Percentiles rank a stretch among this genome's conserved stretches.
phyloP scores from a whole-genome alignment of 2,329 filamentous ascomycete genomes.

The Trichophyton simii region DNA sequence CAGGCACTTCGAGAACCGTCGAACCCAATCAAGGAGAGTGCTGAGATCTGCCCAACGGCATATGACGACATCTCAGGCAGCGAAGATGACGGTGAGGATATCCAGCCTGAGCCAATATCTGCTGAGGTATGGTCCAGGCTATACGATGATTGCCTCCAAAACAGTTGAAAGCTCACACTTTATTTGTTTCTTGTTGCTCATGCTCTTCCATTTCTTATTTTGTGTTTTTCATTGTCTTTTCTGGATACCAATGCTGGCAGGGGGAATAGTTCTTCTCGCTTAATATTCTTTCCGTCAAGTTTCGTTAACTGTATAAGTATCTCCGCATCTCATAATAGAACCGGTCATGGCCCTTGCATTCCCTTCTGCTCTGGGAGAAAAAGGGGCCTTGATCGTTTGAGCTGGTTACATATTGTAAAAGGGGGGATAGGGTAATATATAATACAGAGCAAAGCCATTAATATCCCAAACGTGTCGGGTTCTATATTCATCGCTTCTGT shows the following conservation, averaged over 20 bases:
- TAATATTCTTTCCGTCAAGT: neutral
- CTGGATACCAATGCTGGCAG: neutral
- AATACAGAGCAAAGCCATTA: neutral
- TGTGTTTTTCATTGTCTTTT: neutral
- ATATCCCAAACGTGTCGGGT: conserved; percentile 11
- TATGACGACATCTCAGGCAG: neutral
- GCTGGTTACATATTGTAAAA: neutral
- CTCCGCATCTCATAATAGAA: neutral
- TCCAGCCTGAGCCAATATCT: neutral
- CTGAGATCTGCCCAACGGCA: neutral
- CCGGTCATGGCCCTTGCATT: neutral
- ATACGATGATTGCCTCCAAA: conserved; percentile 11
- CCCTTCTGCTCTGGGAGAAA: neutral
- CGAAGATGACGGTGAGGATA: neutral
- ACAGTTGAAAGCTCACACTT: neutral
- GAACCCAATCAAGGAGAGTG: too few relatives aligned
- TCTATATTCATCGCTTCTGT: conserved; percentile 27
- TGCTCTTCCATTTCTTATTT: neutral
- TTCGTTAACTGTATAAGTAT: neutral
- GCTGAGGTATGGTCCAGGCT: conserved; percentile 12
- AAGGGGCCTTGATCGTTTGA: neutral
- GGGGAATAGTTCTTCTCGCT: neutral
- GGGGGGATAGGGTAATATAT: neutral
- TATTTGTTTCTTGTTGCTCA: neutral
- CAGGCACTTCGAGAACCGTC: neutral